phyloP scores from a whole-genome alignment of 2,329 filamentous ascomycete species.

The Xylaria sp. region DNA sequence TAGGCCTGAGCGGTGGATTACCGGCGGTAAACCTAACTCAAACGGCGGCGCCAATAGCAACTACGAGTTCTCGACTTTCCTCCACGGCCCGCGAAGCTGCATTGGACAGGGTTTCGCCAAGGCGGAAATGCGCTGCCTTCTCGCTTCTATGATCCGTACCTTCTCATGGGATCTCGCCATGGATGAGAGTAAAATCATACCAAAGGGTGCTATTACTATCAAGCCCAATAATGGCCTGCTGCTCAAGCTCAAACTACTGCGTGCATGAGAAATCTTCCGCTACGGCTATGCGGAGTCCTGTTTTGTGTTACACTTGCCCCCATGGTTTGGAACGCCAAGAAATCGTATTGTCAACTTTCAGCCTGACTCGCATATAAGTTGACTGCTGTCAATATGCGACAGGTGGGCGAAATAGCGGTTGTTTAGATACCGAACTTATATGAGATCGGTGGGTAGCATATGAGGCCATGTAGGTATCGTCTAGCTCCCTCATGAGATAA shows the following conservation, averaged over 20 bases:
- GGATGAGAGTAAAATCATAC: conserved; percentile 63
- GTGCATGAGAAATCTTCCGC: neutral
- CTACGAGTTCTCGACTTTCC: conserved; percentile 70
- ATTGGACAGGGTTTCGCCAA: conserved; percentile 75
- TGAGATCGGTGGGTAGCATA: no score
- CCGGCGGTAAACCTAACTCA: conserved; percentile 52
- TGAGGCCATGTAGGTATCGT: no score
- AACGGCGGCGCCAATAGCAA: conserved; percentile 71
- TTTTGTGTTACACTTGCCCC: neutral
- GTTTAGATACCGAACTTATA: no score
- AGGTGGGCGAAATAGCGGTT: no score
- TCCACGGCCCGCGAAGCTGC: conserved; percentile 73
- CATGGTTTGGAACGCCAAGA: neutral
- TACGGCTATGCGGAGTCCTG: no score
- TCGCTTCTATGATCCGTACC: conserved; percentile 69
- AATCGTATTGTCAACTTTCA: neutral
- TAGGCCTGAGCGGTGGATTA: conserved; percentile 72
- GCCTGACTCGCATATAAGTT: no score
- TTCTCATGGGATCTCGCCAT: conserved; percentile 65
- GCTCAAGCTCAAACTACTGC: conserved; percentile 43
- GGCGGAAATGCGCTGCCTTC: conserved; percentile 74
- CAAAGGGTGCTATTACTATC: conserved; percentile 69
- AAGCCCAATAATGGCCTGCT: conserved; percentile 70
- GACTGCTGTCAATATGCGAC: no score
- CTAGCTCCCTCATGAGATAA: no score